Conservation (phyloP, 73 alveolate genomes). For the Tetrahymena malaccensis region DNA sequence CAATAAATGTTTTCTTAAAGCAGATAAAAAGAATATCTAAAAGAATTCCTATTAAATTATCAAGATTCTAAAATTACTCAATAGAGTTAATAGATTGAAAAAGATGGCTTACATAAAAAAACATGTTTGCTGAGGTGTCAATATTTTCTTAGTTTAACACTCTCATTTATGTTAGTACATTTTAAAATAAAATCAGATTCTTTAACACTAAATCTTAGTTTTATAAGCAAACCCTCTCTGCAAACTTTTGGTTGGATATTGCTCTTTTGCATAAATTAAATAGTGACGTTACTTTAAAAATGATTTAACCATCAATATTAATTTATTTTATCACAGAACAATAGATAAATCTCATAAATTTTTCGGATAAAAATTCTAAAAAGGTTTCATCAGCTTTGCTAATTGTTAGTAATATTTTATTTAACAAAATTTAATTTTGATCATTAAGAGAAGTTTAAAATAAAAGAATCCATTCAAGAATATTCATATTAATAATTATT, state of each 20-base stretch:
- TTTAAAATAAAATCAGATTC: too few relatives aligned
- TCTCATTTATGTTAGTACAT: neutral
- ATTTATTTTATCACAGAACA: neutral
- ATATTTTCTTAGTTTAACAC: neutral
- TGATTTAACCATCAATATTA: neutral
- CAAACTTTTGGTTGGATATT: too few relatives aligned
- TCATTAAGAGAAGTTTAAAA: neutral
- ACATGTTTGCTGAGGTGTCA: neutral
- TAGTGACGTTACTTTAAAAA: neutral
- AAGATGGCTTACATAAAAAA: neutral
- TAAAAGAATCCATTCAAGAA: neutral
- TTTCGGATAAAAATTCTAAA: neutral
- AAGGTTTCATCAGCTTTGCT: neutral
- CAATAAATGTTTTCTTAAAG: neutral
- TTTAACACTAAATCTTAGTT: too few relatives aligned
- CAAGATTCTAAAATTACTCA: neutral
- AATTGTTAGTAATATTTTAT: neutral
- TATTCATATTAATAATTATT: neutral
- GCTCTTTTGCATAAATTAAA: neutral
- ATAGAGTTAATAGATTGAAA: neutral
- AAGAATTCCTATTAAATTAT: neutral
- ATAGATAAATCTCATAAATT: neutral
- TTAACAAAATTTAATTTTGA: neutral
- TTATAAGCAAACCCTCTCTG: too few relatives aligned
- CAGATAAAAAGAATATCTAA: neutral